phyloP scores from a whole-genome alignment of 2,329 filamentous ascomycete species.

The Diplodia corticola region DNA sequence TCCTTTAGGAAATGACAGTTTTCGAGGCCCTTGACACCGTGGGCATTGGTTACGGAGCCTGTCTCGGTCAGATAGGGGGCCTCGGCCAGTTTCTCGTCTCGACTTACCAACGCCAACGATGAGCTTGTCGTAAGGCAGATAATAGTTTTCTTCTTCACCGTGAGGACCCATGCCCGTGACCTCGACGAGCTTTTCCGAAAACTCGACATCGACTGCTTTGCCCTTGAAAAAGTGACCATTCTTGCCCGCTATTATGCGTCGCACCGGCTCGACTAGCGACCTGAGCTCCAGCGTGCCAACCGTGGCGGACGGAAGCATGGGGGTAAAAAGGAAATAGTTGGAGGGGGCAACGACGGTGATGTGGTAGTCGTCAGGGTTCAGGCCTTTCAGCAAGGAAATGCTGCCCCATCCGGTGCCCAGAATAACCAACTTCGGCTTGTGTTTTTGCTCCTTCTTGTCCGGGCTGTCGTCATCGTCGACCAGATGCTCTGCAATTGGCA shows the following conservation, averaged over 20 bases:
- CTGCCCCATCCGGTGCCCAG: slow-evolving; percentile 94
- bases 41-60: slow-evolving; percentile 86
- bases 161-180: slow-evolving; percentile 69
- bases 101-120: slow-evolving; percentile 76
- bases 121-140: slow-evolving; percentile 95
- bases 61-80: neutral
- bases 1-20: slow-evolving; percentile 95
- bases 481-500: slow-evolving; percentile 84
- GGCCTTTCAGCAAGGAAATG: slow-evolving; percentile 84
- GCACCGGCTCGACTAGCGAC: slow-evolving; percentile 89
- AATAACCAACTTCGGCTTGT: slow-evolving; percentile 91
- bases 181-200: slow-evolving; percentile 87
- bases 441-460: slow-evolving; percentile 68
- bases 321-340: slow-evolving; percentile 97
- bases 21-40: slow-evolving; percentile 92
- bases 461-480: slow-evolving; percentile 85
- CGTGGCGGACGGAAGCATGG: slow-evolving; percentile 95
- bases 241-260: slow-evolving; percentile 75
- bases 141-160: slow-evolving; percentile 79
- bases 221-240: slow-evolving; percentile 89
- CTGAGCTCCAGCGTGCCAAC: slow-evolving; percentile 91
- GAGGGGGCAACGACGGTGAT: slow-evolving; percentile 91
- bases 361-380: slow-evolving; percentile 91
- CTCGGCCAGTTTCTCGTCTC: neutral
- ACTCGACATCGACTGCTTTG: slow-evolving; percentile 83